These are phyloP conservation scores for Urtica urens DNA, from an alignment of 306 rosid species.

Conservation along the genomic window DNA sequence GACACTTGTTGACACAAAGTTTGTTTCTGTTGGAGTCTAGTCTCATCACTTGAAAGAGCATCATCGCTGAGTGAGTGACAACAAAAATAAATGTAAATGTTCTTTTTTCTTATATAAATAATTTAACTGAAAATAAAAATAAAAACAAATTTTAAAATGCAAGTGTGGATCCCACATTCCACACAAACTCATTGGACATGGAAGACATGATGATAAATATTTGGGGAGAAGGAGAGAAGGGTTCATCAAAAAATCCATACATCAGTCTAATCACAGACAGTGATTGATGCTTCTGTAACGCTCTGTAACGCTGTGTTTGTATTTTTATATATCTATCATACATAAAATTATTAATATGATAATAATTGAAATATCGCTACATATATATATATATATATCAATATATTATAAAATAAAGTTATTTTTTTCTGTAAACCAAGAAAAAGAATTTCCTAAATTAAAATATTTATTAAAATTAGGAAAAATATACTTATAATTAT, in stretches of 20 bases:
- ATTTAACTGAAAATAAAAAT: neutral
- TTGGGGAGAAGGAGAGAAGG: too few species aligned
- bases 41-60: slow-evolving; percentile 8
- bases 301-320: neutral
- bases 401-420: too few species aligned
- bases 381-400: too few species aligned
- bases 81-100: neutral
- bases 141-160: neutral
- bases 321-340: too few species aligned
- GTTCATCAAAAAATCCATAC: slow-evolving; percentile 19
- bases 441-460: too few species aligned
- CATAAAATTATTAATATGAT: too few species aligned
- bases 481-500: too few species aligned
- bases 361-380: too few species aligned
- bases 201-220: slow-evolving; percentile 20
- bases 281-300: slow-evolving; percentile 21
- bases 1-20: slow-evolving; percentile 43
- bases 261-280: slow-evolving; percentile 26
- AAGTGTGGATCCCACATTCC: neutral
- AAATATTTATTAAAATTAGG: too few species aligned
- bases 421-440: too few species aligned
- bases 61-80: neutral
- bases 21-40: slow-evolving; percentile 20
- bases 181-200: slow-evolving; percentile 25
- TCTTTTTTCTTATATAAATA: neutral